These are phyloP conservation scores for Filobasidium floriforme DNA, from an alignment of 768 basidiomycete species.

Conservation along the genomic window DNA sequence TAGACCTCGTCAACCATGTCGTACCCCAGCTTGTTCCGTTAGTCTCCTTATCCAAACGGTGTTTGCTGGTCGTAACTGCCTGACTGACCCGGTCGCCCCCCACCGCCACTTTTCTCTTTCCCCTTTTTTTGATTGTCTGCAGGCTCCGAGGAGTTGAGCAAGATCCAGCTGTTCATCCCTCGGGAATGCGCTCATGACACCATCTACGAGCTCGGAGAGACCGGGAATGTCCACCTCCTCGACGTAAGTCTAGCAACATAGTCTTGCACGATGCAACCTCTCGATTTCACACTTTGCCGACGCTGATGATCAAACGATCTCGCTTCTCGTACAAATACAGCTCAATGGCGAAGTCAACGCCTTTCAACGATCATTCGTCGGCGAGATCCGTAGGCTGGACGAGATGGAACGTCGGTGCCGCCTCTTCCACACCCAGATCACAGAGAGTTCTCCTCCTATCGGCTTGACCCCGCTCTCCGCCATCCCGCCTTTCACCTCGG, in stretches of 20 bases:
- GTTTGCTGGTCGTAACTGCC: not conserved
- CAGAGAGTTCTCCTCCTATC: slow-evolving; percentile 72
- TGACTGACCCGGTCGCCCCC: not conserved
- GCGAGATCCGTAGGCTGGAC: slow-evolving; percentile 87
- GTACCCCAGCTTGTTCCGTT: slow-evolving; percentile 6
- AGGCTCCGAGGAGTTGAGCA: slow-evolving; percentile 98
- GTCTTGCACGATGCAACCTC: not conserved
- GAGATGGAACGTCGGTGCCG: slow-evolving; percentile 92
- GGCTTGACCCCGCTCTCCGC: slow-evolving; percentile 79
- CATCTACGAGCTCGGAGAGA: slow-evolving; percentile 86
- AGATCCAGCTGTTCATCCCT: slow-evolving; percentile 93
- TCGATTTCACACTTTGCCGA: not conserved
- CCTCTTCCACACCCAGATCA: slow-evolving; percentile 78
- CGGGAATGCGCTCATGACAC: slow-evolving; percentile 97
- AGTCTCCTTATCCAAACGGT: not conserved
- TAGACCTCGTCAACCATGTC: not conserved
- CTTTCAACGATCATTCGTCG: slow-evolving; percentile 96
- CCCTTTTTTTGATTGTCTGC: not conserved
- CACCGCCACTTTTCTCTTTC: not conserved
- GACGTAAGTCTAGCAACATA: slow-evolving; percentile 58
- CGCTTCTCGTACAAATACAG: slow-evolving; percentile 47
- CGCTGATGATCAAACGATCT: not conserved
- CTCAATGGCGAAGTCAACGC: slow-evolving; percentile 90
- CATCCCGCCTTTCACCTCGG: slow-evolving; percentile 74
- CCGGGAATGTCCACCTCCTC: slow-evolving; percentile 93